Evolutionary conservation across 208 protist species (phyloP), one percentile per base, ranked within the genome.

Genomic region (Trichomonas tenax): DNA sequence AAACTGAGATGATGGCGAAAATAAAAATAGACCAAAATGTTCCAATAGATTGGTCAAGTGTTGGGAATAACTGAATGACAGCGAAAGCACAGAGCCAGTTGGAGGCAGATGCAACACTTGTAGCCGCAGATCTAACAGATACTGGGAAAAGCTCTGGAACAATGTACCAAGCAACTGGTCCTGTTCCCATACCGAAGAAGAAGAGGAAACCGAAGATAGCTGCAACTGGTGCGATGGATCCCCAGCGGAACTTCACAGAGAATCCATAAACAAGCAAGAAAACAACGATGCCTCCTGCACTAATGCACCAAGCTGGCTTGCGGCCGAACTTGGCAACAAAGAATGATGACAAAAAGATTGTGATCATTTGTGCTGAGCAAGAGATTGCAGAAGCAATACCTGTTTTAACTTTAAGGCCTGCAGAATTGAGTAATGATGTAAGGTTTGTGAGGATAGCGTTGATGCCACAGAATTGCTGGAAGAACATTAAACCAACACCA

Each of bases 211-310:
- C 0, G 96, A 88, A 96, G 34, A 93, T 40, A 36, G 41, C 38
- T 23, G 93, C 17, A 36, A 88, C 58, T 88, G 63, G 63, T n/a
- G 93, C 9, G 2, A 3, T 21, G 6, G 17, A 36, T 49, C 26
- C 26, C 40, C 45, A 31, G 99, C 14, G 9, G 14, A 51, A 41
- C 31, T 93, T 93, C 0, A 90, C 10, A 21, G 96, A 88, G 21
- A 82, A 31, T 4, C 31, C 10, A 46, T 82, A 95, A 1, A 96
- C 0, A 0, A 26, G 0, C 26, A 51, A 49, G 26, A 72, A 96
- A 45, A 96, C 46, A n/a, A 72, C 51, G 34, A 96, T 90, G 1
- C 58, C 58, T 17, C 17, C 63, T 41, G 45, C 21, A n/a, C 63
- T 95, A 40, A 46, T 26, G 15, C 17, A 36, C 96, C 84, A 93